A percentile compares a stretch with the other conserved stretches of the same genome.
Evolutionary conservation across 2,329 filamentous ascomycete species (phyloP).

Genomic region (Pseudopyricularia javanii): DNA sequence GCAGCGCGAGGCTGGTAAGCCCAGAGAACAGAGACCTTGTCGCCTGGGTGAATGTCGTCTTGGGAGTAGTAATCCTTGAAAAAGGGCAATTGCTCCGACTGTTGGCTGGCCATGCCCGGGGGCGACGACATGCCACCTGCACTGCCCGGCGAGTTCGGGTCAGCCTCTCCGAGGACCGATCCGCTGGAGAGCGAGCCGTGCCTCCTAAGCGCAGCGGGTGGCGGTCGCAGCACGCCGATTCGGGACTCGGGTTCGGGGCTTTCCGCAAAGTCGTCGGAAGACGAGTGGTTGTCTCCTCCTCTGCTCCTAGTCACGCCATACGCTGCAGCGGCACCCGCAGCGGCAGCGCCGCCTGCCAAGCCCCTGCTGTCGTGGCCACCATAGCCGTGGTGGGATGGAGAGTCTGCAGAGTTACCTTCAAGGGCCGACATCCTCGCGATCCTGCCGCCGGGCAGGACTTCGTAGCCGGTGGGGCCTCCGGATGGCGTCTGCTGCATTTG

Average conservation of each 20-base stretch:
- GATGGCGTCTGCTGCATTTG: conserved; percentile 16
- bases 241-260: conserved; percentile 59
- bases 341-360: conserved; percentile 28
- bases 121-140: conserved; percentile 61
- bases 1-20: conserved; percentile 89
- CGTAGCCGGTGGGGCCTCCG: conserved; percentile 35
- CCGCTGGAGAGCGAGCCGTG: conserved; percentile 83
- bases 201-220: conserved; percentile 49
- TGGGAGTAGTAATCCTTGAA: conserved; percentile 99
- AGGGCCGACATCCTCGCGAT: conserved; percentile 94
- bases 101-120: conserved; percentile 70
- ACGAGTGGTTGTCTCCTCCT: conserved; percentile 44
- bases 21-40: conserved; percentile 86
- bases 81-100: conserved; percentile 88
- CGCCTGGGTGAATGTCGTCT: conserved; percentile 86
- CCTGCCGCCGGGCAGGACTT: conserved; percentile 72
- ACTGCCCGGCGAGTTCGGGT: conserved; percentile 62
- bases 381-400: conserved; percentile 37
- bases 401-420: conserved; percentile 58
- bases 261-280: conserved; percentile 59
- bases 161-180: conserved; percentile 60
- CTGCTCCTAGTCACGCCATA: conserved; percentile 32
- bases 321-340: conserved; percentile 32
- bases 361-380: conserved; percentile 8
- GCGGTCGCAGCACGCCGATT: conserved; percentile 42